Percentiles rank a stretch among this genome's conserved stretches.
These are phyloP conservation scores for Sarocladiaceae sp. DNA, from an alignment of 2,329 filamentous ascomycete species.

Conservation along the genomic window DNA sequence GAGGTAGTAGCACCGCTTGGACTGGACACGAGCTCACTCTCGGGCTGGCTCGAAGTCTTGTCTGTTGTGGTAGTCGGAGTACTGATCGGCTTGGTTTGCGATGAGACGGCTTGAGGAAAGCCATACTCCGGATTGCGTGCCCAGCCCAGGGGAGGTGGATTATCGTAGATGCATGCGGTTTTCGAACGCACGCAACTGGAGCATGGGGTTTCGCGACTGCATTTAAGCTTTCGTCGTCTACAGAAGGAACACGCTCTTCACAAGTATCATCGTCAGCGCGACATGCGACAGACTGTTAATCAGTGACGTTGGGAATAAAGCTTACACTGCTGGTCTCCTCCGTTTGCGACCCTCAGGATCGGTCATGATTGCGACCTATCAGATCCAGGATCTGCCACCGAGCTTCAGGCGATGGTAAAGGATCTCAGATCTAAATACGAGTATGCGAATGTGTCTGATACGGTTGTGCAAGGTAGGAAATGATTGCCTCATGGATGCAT, in stretches of 20 bases:
- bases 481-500: too few relatives aligned
- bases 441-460: slow-evolving; percentile 38
- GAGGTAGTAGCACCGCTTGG: too few relatives aligned
- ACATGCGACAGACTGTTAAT: slow-evolving; percentile 38
- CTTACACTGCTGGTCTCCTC: slow-evolving; percentile 8
- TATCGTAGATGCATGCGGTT: slow-evolving; percentile 46
- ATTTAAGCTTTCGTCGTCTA: slow-evolving; percentile 54
- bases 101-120: slow-evolving; percentile 21
- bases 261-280: slow-evolving; percentile 16
- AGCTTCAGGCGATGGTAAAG: neutral
- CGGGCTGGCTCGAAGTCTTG: too few relatives aligned
- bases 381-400: neutral
- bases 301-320: neutral
- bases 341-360: slow-evolving; percentile 10
- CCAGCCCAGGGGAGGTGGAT: slow-evolving; percentile 10
- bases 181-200: slow-evolving; percentile 51
- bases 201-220: slow-evolving; percentile 53
- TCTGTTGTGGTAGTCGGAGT: too few relatives aligned
- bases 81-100: slow-evolving; percentile 17
- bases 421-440: slow-evolving; percentile 14
- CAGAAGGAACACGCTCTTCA: slow-evolving; percentile 35
- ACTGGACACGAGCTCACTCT: too few relatives aligned
- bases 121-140: neutral
- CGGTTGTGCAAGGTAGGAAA: too few relatives aligned
- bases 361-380: slow-evolving; percentile 1